A percentile compares a stretch with the other conserved stretches of the same genome.
These are phyloP conservation scores for Backusella parvicylindrica DNA, from an alignment of 192 early-diverging fungal genomes.

Conservation along the genomic window DNA sequence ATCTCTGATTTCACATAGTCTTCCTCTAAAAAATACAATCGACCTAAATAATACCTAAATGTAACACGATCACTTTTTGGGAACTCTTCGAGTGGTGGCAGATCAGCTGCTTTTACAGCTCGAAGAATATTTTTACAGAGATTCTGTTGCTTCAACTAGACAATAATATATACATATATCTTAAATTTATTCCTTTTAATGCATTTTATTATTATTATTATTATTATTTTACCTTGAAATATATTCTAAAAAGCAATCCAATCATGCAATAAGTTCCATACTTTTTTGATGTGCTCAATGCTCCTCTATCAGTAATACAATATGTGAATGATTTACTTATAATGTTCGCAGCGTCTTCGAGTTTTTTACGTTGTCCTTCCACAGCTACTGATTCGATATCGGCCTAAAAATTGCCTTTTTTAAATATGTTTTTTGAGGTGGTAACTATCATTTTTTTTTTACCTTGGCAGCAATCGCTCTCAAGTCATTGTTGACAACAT, in stretches of 20 bases:
- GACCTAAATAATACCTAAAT: slow-evolving; percentile 83
- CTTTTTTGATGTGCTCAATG: slow-evolving; percentile 64
- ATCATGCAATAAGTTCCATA: slow-evolving; percentile 93
- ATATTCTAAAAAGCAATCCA: slow-evolving; percentile 83
- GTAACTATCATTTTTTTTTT: neutral
- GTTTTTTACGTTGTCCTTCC: slow-evolving; percentile 47
- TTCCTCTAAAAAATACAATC: slow-evolving; percentile 83
- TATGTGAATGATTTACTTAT: slow-evolving; percentile 88
- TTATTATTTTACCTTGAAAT: slow-evolving; percentile 63
- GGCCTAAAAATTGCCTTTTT: slow-evolving; percentile 31
- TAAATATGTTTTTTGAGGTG: neutral
- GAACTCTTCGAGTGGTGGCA: slow-evolving; percentile 71
- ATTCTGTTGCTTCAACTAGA: slow-evolving; percentile 69
- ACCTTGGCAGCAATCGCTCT: slow-evolving; percentile 45
- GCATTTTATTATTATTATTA: neutral
- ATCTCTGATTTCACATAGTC: slow-evolving; percentile 65
- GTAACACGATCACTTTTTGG: slow-evolving; percentile 85
- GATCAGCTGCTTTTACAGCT: slow-evolving; percentile 65
- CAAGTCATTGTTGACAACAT: slow-evolving; percentile 59
- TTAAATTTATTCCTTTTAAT: neutral
- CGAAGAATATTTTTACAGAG: slow-evolving; percentile 81
- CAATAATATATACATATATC: no score
- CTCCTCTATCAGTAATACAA: slow-evolving; percentile 77
- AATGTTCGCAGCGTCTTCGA: slow-evolving; percentile 82
- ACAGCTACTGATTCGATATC: slow-evolving; percentile 40